Base-by-base conservation (phyloP, 495 filamentous ascomycete genomes). In the Penicillium paradoxum region DNA sequence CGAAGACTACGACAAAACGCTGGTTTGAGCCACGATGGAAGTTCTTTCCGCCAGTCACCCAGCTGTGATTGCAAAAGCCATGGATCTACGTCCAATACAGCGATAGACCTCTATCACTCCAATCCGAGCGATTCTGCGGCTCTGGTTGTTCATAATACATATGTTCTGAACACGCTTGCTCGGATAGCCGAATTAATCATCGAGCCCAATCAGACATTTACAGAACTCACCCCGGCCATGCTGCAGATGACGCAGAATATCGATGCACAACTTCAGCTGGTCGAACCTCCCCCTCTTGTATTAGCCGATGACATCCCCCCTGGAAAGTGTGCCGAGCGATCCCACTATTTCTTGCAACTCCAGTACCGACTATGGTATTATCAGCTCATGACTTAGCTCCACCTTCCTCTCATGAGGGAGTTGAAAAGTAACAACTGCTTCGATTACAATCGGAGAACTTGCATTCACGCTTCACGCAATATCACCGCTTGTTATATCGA, bases 391-490 rank as follows among this genome's bases (percentile, higher is more conserved):
- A 53, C 60, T 0, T 75, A 72, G 54, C 63, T 80, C n/a, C 78
- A 81, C 51, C 63, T 81, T 2, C 78, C 78, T 4, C 76, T 73
- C 45, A 73, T 81, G 69, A 57, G 79, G 5, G 71, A 75, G 44
- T 67, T 75, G 3, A 50, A 59, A 13, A 58, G 51, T 15, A 71
- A 74, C 24, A 54, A 53, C 8, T 64, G 53, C 13, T 77, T 68
- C 50, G 53, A 71, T 6, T 69, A 70, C 49, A 73, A 63, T 51
- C 59, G 63, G 9, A 59, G 64, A 7, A 67, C 63, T 21, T 72
- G 75, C 18, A 48, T 81, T 0, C 63, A 75, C 18, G 71, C 73
- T 10, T 45, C 13, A 15, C 43, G 43, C 27, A 18, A 72, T 32
- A 68, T 76, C 57, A 65, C 80, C n/a, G 56, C 42, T 10, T 55